phyloP scores from a whole-genome alignment of 352 stramenopile species.

The Globisporangium acanthophoron region DNA sequence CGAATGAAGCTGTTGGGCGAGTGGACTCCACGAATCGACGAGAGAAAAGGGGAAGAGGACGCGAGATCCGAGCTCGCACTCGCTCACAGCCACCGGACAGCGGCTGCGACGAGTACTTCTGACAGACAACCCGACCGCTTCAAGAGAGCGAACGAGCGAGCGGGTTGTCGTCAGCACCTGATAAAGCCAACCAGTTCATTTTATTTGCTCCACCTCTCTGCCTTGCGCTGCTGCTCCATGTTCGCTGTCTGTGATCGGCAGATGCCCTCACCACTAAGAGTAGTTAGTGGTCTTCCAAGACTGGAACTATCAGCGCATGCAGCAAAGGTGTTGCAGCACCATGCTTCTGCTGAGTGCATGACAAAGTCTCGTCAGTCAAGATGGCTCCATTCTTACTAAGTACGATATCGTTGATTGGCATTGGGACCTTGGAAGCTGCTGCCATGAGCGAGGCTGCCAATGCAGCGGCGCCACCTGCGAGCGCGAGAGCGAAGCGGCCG shows the following conservation, averaged over 20 bases:
- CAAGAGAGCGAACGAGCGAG: not conserved
- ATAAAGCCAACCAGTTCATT: not conserved
- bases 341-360: too few relatives aligned
- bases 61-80: not conserved
- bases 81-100: not conserved
- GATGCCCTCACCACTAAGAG: too few relatives aligned
- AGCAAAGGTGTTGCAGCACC: too few relatives aligned
- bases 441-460: not conserved
- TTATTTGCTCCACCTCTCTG: too few relatives aligned
- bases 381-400: too few relatives aligned
- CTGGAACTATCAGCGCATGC: too few relatives aligned
- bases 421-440: not conserved
- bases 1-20: not conserved
- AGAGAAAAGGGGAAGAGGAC: not conserved
- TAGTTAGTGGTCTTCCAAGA: too few relatives aligned
- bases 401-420: not conserved
- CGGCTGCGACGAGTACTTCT: not conserved
- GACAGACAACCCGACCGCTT: too few relatives aligned
- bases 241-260: too few relatives aligned
- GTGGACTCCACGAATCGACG: too few relatives aligned
- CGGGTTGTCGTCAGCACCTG: not conserved
- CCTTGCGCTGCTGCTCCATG: too few relatives aligned
- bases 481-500: slow-evolving; percentile 19
- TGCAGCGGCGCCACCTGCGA: not conserved
- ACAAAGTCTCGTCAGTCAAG: too few relatives aligned